phyloP scores from a whole-genome alignment of 2,329 filamentous ascomycete species.

The Leptographium flavum region DNA sequence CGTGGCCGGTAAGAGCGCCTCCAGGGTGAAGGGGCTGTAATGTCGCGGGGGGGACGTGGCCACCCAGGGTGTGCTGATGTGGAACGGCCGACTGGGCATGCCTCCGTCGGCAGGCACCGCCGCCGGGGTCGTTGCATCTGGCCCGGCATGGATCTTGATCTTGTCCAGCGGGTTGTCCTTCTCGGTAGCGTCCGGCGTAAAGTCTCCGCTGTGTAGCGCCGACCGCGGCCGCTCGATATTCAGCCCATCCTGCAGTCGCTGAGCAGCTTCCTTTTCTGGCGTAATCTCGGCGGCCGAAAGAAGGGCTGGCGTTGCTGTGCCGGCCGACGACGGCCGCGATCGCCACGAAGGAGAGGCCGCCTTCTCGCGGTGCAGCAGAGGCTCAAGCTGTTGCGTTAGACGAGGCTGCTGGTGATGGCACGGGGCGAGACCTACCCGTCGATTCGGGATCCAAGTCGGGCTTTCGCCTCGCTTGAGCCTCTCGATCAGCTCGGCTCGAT shows the following conservation, averaged over 20 bases:
- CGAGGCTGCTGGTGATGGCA: too few relatives aligned
- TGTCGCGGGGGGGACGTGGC: conserved; percentile 41
- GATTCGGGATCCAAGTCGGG: conserved; percentile 57
- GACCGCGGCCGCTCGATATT: conserved; percentile 75
- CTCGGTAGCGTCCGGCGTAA: conserved; percentile 27
- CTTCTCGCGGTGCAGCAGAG: conserved; percentile 22
- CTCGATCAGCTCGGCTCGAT: conserved; percentile 70
- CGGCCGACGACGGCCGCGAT: conserved; percentile 20
- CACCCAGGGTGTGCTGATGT: conserved; percentile 26
- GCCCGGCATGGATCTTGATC: background rate
- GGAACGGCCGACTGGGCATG: conserved; percentile 4
- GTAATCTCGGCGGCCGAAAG: conserved; percentile 33
- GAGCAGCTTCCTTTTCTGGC: conserved; percentile 30
- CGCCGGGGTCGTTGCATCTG: conserved; percentile 1
- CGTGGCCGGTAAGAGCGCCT: conserved; percentile 12
- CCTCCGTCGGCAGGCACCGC: background rate
- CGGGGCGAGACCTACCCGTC: conserved; percentile 40
- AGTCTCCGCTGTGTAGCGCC: conserved; percentile 53
- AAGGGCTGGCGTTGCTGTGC: conserved; percentile 18
- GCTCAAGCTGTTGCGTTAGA: conserved; percentile 22
- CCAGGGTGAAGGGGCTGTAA: conserved; percentile 31
- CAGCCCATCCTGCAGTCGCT: conserved; percentile 36
- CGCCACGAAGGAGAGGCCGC: conserved; percentile 21
- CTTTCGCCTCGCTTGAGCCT: conserved; percentile 67
- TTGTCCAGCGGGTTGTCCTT: background rate